Evolutionary conservation across 208 protist genomes (phyloP).

Genomic region (Wallacemonas sp.): DNA sequence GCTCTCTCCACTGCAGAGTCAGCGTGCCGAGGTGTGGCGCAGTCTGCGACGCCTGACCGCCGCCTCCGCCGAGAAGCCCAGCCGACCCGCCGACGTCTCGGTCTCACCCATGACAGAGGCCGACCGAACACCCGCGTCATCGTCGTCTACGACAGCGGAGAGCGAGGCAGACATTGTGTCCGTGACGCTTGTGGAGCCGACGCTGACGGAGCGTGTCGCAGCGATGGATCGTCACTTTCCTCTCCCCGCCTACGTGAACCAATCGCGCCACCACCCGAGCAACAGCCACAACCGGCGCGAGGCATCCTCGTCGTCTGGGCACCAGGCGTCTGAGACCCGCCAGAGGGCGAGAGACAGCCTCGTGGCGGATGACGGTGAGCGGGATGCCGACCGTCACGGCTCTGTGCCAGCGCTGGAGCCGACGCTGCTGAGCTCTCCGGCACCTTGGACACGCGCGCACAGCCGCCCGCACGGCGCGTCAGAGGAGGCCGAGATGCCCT

Average conservation of each 20-base stretch:
- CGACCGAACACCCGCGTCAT: background rate
- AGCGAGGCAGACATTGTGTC: background rate
- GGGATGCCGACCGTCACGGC: background rate
- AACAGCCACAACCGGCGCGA: background rate
- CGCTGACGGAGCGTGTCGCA: background rate
- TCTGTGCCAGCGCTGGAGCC: background rate
- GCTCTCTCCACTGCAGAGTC: slow-evolving; percentile 5
- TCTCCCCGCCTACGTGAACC: slow-evolving; percentile 5
- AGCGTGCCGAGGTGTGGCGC: slow-evolving; percentile 4
- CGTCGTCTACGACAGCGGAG: background rate
- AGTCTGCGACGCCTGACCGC: background rate
- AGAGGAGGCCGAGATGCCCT: background rate
- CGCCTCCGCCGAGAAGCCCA: background rate
- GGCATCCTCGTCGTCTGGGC: too few relatives aligned
- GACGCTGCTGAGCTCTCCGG: slow-evolving; percentile 5
- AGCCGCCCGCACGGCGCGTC: background rate
- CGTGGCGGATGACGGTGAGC: background rate
- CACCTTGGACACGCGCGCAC: too few relatives aligned
- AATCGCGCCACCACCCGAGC: background rate
- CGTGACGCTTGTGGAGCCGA: background rate
- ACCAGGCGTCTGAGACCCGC: too few relatives aligned
- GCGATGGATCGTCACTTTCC: background rate
- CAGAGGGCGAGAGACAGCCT: too few relatives aligned
- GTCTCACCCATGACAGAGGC: slow-evolving; percentile 12
- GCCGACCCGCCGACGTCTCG: background rate